Percentiles rank a stretch among this genome's conserved stretches.
Conservation (phyloP, 176 grass and related monocot species). For the sorghum (Sorghum bicolor) region Sorghum_bicolor_NCBIv3 NC_012871.2:19502001-19502500, state of each 20-base stretch:
- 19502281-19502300: not conserved
- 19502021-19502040: conserved; percentile 53
- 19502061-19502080: conserved; percentile 46
- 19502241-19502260: not conserved
- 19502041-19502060: not conserved
- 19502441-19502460: not conserved
- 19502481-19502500: not conserved
- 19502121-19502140: conserved; percentile 51
- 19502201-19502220: conserved; percentile 2
- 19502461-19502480: not conserved
- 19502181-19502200: conserved; percentile 22
- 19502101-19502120: conserved; percentile 63
- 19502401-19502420: conserved; percentile 17
- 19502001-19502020: conserved; percentile 84
- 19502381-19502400: not conserved
- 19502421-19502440: not conserved
- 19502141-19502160: conserved; percentile 69
- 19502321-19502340: not conserved
- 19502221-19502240: conserved; percentile 34
- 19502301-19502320: not conserved
- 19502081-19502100: conserved; percentile 39
- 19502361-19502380: not conserved
- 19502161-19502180: conserved; percentile 31
- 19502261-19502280: conserved; percentile 35
- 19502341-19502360: not conserved